Evolutionary conservation across 2,329 filamentous ascomycete genomes (phyloP).

Genomic region (Apiospora sp.): DNA sequence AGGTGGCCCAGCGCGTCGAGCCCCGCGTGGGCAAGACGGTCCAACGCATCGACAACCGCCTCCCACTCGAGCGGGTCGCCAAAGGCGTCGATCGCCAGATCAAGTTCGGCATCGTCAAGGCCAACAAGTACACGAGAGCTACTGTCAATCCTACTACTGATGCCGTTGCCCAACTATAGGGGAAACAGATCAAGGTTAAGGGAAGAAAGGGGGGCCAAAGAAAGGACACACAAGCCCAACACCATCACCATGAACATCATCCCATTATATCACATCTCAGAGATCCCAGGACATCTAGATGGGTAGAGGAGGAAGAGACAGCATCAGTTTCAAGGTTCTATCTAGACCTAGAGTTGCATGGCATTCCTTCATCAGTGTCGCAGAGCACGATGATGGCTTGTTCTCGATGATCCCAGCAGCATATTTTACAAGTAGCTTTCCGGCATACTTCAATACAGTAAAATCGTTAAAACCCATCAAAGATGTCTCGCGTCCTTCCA

Average conservation of each 20-base stretch:
- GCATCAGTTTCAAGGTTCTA: not conserved
- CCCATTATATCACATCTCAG: not conserved
- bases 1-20: constrained; percentile 57
- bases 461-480: constrained; percentile 4
- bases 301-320: not conserved
- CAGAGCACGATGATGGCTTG: not conserved
- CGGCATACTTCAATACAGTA: constrained; percentile 24
- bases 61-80: constrained; percentile 60
- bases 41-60: constrained; percentile 53
- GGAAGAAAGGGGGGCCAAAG: not conserved
- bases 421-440: constrained; percentile 2
- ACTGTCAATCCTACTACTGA: not conserved
- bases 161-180: not conserved
- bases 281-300: constrained; percentile 9
- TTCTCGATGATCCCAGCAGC: not conserved
- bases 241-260: not conserved
- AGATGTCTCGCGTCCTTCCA: not conserved
- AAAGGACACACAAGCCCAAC: not conserved
- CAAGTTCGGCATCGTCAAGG: constrained; percentile 52
- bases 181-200: not conserved
- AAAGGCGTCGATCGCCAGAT: constrained; percentile 57
- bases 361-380: not conserved
- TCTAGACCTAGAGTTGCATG: constrained; percentile 12
- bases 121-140: constrained; percentile 6
- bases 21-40: constrained; percentile 56